phyloP scores from a whole-genome alignment of 495 filamentous ascomycete species.

The Amphirosellinia nigrospora region DNA sequence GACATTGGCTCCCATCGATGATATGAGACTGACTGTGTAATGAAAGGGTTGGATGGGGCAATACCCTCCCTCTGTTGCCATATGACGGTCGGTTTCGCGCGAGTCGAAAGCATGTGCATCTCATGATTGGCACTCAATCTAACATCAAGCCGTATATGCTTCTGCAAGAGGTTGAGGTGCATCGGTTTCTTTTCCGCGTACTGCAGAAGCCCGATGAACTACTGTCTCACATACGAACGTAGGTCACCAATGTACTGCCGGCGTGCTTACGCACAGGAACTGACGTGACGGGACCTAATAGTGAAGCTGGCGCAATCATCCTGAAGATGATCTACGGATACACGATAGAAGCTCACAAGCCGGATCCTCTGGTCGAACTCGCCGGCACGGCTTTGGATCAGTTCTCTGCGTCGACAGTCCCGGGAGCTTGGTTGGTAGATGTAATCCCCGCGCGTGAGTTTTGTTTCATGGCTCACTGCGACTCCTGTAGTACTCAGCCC shows the following conservation, averaged over 20 bases:
- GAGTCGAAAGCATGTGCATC: constrained; percentile 42
- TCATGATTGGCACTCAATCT: constrained; percentile 1
- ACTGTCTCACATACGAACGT: constrained; percentile 45
- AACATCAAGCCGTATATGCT: constrained; percentile 34
- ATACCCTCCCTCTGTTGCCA: constrained; percentile 37
- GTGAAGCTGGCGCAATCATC: constrained; percentile 49
- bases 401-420: constrained; percentile 41
- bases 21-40: neutral
- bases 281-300: constrained; percentile 29
- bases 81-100: constrained; percentile 44
- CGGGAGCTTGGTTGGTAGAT: constrained; percentile 52
- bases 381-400: constrained; percentile 40
- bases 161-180: constrained; percentile 47
- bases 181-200: constrained; percentile 45
- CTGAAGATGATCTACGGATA: constrained; percentile 57
- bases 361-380: constrained; percentile 51
- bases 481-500: neutral
- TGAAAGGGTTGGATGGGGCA: constrained; percentile 37
- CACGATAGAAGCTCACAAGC: constrained; percentile 42
- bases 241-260: neutral
- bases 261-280: neutral
- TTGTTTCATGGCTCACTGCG: neutral
- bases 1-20: neutral
- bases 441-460: constrained; percentile 40
- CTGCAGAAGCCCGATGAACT: constrained; percentile 42